phyloP scores from a whole-genome alignment of 495 filamentous ascomycete species.

The Sabuloglossum arenarium region DNA sequence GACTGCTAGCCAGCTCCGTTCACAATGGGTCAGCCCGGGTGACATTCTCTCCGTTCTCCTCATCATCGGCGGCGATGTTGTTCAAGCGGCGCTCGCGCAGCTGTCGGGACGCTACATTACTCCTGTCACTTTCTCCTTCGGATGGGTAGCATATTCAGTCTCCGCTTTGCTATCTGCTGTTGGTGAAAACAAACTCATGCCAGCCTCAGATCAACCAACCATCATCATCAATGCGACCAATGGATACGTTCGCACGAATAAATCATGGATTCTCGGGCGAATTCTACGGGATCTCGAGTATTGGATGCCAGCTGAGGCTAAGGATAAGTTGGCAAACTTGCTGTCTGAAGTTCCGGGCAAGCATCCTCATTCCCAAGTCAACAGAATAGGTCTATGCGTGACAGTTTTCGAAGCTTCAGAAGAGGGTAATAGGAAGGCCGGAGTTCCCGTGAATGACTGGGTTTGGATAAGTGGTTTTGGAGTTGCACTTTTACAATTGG shows the following conservation, averaged over 20 bases:
- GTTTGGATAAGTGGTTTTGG: conserved; percentile 1
- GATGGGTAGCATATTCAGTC: conserved; percentile 22
- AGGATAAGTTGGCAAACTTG: not conserved
- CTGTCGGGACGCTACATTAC: conserved; percentile 18
- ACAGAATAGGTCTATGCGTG: not conserved
- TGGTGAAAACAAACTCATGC: conserved; percentile 26
- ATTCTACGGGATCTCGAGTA: conserved; percentile 27
- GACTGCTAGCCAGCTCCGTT: too few relatives aligned
- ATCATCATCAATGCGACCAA: conserved; percentile 24
- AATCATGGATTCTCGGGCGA: conserved; percentile 28
- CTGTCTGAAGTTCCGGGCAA: not conserved
- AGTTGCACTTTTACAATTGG: not conserved
- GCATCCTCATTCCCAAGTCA: not conserved
- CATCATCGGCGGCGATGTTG: conserved; percentile 29
- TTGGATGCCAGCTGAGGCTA: conserved; percentile 12
- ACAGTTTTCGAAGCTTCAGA: not conserved
- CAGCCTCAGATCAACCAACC: conserved; percentile 14
- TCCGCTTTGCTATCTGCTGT: conserved; percentile 19
- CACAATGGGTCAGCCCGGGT: not conserved
- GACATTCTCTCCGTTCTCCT: conserved; percentile 2
- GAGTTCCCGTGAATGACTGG: not conserved
- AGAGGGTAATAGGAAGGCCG: not conserved
- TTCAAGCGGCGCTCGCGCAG: conserved; percentile 26
- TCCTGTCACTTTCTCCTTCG: conserved; percentile 34
- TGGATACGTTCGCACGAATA: conserved; percentile 23